Percentiles rank a stretch among this genome's conserved stretches.
These are phyloP conservation scores for Pestalotiopsis sp. DNA, from an alignment of 2,329 filamentous ascomycete genomes.

Conservation along the genomic window DNA sequence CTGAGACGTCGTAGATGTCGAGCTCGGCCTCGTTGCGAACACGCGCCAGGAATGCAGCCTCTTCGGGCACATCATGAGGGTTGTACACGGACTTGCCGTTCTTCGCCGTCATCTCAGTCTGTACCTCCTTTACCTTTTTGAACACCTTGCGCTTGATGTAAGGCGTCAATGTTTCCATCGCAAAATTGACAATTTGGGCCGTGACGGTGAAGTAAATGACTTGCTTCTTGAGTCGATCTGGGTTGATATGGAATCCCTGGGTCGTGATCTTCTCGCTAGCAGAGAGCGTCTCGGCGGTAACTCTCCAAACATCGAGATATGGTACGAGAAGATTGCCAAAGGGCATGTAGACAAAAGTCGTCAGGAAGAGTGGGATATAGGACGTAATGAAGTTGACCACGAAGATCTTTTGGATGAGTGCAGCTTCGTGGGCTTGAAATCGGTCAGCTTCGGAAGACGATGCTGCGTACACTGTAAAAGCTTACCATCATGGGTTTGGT, in stretches of 20 bases:
- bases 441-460: slow-evolving; percentile 21
- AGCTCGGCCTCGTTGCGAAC: slow-evolving; percentile 84
- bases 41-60: slow-evolving; percentile 77
- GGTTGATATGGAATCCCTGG: slow-evolving; percentile 78
- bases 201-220: slow-evolving; percentile 97
- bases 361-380: slow-evolving; percentile 89
- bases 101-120: slow-evolving; percentile 61
- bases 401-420: slow-evolving; percentile 90
- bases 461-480: neutral
- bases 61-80: slow-evolving; percentile 72
- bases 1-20: slow-evolving; percentile 84
- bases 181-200: slow-evolving; percentile 86
- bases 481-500: slow-evolving; percentile 77
- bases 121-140: slow-evolving; percentile 77
- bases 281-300: slow-evolving; percentile 74
- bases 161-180: slow-evolving; percentile 82
- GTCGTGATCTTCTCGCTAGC: slow-evolving; percentile 72
- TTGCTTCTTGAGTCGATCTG: slow-evolving; percentile 81
- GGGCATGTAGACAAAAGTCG: slow-evolving; percentile 91
- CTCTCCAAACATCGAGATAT: slow-evolving; percentile 80
- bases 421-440: slow-evolving; percentile 70
- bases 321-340: slow-evolving; percentile 85
- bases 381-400: slow-evolving; percentile 96
- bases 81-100: slow-evolving; percentile 40
- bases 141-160: slow-evolving; percentile 80